These are phyloP conservation scores for Grifola frondosa DNA, from an alignment of 1,284 basidiomycete genomes.

Conservation along the genomic window DNA sequence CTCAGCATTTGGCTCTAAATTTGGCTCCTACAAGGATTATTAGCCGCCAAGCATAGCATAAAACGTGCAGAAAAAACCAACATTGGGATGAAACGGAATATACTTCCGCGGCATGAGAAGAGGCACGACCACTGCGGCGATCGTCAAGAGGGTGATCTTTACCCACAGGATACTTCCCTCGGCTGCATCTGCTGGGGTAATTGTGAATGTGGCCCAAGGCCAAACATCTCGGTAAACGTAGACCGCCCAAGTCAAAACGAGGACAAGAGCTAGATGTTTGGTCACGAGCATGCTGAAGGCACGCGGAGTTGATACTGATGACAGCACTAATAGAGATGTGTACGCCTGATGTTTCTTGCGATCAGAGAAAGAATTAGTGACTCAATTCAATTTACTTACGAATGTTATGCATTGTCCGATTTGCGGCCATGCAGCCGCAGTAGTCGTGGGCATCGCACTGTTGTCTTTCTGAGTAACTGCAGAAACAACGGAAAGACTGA, in stretches of 20 bases:
- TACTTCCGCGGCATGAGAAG: conserved; percentile 46
- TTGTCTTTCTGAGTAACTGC: too few relatives aligned
- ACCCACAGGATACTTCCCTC: conserved; percentile 39
- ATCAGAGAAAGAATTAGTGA: too few relatives aligned
- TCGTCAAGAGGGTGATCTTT: conserved; percentile 39
- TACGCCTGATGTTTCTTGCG: too few relatives aligned
- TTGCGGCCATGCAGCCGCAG: too few relatives aligned
- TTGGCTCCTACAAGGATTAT: conserved; percentile 35
- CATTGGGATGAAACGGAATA: conserved; percentile 40
- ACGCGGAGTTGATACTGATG: conserved; percentile 15
- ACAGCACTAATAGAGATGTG: conserved; percentile 21
- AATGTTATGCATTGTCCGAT: too few relatives aligned
- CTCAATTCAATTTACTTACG: too few relatives aligned
- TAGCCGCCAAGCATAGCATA: conserved; percentile 11
- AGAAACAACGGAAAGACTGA: too few relatives aligned
- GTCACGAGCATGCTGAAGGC: conserved; percentile 12
- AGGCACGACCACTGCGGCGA: conserved; percentile 44
- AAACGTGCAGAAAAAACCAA: conserved; percentile 32
- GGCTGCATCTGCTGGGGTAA: conserved; percentile 37
- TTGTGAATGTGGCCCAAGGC: conserved; percentile 44
- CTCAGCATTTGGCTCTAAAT: conserved; percentile 54
- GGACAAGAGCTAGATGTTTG: conserved; percentile 17
- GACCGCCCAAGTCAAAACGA: conserved; percentile 32
- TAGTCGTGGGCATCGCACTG: too few relatives aligned
- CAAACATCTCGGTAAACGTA: conserved; percentile 52